These are phyloP conservation scores for Echria macrotheca DNA, from an alignment of 495 filamentous ascomycete species.

Conservation along the genomic window DNA sequence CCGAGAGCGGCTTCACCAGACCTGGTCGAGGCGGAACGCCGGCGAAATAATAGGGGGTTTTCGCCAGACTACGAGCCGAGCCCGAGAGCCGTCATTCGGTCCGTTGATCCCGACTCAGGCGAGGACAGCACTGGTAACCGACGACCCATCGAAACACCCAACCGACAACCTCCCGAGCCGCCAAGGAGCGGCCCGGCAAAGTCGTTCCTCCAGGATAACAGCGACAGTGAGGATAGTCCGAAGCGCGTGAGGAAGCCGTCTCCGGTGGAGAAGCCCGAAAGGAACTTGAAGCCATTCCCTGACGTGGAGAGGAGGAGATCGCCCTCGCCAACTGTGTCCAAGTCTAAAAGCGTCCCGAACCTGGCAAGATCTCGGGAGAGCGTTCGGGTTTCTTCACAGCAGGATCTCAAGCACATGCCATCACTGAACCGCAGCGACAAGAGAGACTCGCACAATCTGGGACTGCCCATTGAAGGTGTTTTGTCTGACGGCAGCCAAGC, in stretches of 20 bases:
- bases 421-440: slow-evolving; percentile 34
- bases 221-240: slow-evolving; percentile 34
- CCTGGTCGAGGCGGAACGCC: slow-evolving; percentile 21
- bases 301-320: slow-evolving; percentile 20
- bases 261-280: slow-evolving; percentile 11
- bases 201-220: slow-evolving; percentile 35
- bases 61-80: slow-evolving; percentile 62
- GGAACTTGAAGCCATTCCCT: slow-evolving; percentile 16
- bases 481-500: slow-evolving; percentile 34
- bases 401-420: slow-evolving; percentile 16
- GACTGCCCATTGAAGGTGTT: slow-evolving; percentile 38
- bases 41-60: slow-evolving; percentile 43
- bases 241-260: slow-evolving; percentile 16
- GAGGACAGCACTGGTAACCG: slow-evolving; percentile 2
- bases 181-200: slow-evolving; percentile 21
- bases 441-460: slow-evolving; percentile 29
- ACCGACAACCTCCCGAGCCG: slow-evolving; percentile 11
- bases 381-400: slow-evolving; percentile 11
- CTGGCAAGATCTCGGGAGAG: slow-evolving; percentile 18
- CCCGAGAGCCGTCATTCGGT: slow-evolving; percentile 53
- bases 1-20: neutral
- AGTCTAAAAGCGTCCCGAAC: slow-evolving; percentile 31
- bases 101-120: slow-evolving; percentile 37
- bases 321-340: slow-evolving; percentile 28
- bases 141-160: slow-evolving; percentile 8